Conservation (phyloP, 371 early-diverging fungal genomes). For the Dipsacomyces acuminosporus region DNA sequence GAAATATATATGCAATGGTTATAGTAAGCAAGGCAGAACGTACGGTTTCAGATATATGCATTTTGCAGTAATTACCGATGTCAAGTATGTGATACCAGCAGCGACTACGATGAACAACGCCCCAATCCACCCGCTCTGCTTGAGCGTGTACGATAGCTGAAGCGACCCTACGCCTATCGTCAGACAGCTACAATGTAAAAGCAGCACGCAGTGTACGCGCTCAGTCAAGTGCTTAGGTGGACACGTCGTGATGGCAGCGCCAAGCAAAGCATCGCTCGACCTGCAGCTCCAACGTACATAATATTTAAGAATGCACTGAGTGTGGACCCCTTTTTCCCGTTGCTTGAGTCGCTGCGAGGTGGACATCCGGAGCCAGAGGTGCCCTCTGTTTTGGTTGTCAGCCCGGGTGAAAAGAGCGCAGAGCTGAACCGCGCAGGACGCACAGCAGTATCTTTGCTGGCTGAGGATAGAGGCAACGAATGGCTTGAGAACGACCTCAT, state of each 20-base stretch:
- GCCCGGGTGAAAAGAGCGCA: not conserved
- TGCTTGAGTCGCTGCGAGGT: not conserved
- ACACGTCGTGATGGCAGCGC: too few relatives aligned
- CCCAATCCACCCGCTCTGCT: conserved; percentile 80
- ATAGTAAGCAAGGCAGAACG: not conserved
- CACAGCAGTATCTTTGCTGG: too few relatives aligned
- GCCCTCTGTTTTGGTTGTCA: not conserved
- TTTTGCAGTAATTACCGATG: conserved; percentile 59
- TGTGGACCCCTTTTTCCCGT: conserved; percentile 23
- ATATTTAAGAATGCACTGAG: conserved; percentile 35
- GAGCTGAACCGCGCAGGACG: too few relatives aligned
- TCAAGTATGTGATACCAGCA: conserved; percentile 62
- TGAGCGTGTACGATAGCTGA: conserved; percentile 72
- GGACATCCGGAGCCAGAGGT: not conserved
- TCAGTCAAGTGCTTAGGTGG: too few relatives aligned
- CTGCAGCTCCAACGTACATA: conserved; percentile 65
- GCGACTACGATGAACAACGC: conserved; percentile 64
- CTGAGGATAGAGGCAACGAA: too few relatives aligned
- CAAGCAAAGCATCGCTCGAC: too few relatives aligned
- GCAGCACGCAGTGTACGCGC: too few relatives aligned
- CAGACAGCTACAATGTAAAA: conserved; percentile 19
- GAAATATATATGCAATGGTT: not conserved
- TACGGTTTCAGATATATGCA: conserved; percentile 59
- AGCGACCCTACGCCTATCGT: conserved; percentile 72
- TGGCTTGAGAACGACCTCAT: too few relatives aligned